A percentile compares a stretch with the other conserved stretches of the same genome.
Conservation (phyloP, 176 grass and related monocot genomes). For the Phoenix dactylifera region DNA sequence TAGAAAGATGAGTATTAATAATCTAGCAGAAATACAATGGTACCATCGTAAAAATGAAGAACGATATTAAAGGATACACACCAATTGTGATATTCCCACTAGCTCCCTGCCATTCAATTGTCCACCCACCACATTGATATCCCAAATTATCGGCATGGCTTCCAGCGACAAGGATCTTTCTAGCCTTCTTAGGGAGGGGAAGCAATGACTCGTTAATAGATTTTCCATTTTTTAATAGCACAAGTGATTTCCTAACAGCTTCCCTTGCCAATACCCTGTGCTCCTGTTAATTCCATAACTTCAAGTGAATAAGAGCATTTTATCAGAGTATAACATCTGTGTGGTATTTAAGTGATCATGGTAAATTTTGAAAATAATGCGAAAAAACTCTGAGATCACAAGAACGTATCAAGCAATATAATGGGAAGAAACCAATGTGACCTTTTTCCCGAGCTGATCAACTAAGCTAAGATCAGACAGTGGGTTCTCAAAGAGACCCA, state of each 20-base stretch:
- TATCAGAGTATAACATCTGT: too few relatives aligned
- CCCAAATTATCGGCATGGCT: slow-evolving; percentile 83
- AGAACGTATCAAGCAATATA: neutral
- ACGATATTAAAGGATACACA: slow-evolving; percentile 24
- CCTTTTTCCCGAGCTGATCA: slow-evolving; percentile 96
- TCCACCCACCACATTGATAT: slow-evolving; percentile 98
- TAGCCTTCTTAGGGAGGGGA: slow-evolving; percentile 87
- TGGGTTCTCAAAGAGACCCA: slow-evolving; percentile 93
- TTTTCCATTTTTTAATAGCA: slow-evolving; percentile 88
- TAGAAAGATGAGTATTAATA: too few relatives aligned
- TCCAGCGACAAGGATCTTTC: slow-evolving; percentile 77
- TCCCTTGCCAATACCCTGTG: slow-evolving; percentile 92
- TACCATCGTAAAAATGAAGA: slow-evolving; percentile 3
- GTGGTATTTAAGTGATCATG: too few relatives aligned
- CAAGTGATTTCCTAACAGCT: slow-evolving; percentile 96
- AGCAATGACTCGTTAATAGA: slow-evolving; percentile 45
- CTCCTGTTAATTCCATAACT: slow-evolving; percentile 40
- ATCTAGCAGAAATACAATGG: too few relatives aligned
- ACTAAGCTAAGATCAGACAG: slow-evolving; percentile 74
- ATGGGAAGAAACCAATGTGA: slow-evolving; percentile 17
- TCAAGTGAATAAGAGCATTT: too few relatives aligned
- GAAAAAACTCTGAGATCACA: too few relatives aligned
- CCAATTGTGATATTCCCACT: slow-evolving; percentile 83
- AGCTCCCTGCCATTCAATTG: slow-evolving; percentile 79
- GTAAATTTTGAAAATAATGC: too few relatives aligned